These are phyloP conservation scores for Aureobasidium sp. DNA, from an alignment of 2,329 filamentous ascomycete species.

Conservation along the genomic window DNA sequence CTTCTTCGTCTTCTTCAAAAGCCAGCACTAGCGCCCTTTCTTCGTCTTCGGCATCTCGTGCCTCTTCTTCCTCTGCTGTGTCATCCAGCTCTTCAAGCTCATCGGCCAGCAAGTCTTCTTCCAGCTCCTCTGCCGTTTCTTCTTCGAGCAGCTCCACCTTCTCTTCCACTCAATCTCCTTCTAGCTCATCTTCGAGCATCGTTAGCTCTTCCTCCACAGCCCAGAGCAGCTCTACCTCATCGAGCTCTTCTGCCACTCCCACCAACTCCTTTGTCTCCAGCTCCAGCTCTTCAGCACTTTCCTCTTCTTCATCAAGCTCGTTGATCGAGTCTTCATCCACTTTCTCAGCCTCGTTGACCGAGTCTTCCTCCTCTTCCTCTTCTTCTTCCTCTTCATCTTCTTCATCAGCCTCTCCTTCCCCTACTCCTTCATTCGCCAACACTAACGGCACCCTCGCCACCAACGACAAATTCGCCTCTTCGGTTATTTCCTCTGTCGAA, in stretches of 20 bases:
- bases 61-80: background rate
- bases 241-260: background rate
- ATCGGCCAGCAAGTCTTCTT: background rate
- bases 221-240: background rate
- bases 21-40: background rate
- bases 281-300: background rate
- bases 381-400: background rate
- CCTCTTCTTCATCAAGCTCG: background rate
- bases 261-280: background rate
- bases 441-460: background rate
- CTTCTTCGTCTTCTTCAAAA: background rate
- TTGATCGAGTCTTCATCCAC: background rate
- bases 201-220: background rate
- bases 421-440: background rate
- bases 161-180: background rate
- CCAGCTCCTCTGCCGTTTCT: background rate
- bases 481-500: background rate
- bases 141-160: background rate
- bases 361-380: background rate
- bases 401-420: background rate
- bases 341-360: background rate
- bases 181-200: background rate
- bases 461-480: background rate
- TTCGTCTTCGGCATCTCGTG: background rate
- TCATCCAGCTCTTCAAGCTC: constrained; percentile 1